Evolutionary conservation across 768 basidiomycete genomes (phyloP).

Genomic region (Phaffia tasmanica): DNA sequence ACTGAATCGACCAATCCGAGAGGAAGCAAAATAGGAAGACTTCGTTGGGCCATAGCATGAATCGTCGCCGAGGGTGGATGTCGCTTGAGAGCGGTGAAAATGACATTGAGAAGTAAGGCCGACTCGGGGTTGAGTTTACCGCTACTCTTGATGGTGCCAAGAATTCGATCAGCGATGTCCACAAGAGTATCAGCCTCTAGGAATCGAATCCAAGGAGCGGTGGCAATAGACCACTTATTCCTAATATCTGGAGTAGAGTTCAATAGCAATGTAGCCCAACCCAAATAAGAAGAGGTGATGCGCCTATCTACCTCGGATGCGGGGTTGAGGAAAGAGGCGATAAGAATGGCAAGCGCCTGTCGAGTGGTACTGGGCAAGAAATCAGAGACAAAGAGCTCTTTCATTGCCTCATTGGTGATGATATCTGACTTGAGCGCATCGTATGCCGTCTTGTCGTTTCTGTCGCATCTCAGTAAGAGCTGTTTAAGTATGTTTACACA

Average conservation of each 20-base stretch:
- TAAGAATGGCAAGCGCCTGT: slow-evolving; percentile 2
- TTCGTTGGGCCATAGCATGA: slow-evolving; percentile 10
- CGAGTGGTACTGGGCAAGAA: not conserved
- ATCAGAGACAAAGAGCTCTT: not conserved
- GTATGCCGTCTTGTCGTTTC: not conserved
- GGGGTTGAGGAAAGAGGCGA: slow-evolving; percentile 5
- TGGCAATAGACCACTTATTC: slow-evolving; percentile 10
- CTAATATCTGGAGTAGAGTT: slow-evolving; percentile 3
- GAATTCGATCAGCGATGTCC: slow-evolving; percentile 3
- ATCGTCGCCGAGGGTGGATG: slow-evolving; percentile 9
- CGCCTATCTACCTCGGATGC: not conserved
- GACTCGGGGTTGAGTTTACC: slow-evolving; percentile 9
- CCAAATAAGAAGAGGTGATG: slow-evolving; percentile 9
- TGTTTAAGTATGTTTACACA: slow-evolving; percentile 7
- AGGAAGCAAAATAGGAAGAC: slow-evolving; percentile 20
- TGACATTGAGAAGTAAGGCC: slow-evolving; percentile 1
- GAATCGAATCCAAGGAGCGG: slow-evolving; percentile 20
- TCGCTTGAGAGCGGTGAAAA: slow-evolving; percentile 16
- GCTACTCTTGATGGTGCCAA: not conserved
- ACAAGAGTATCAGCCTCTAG: slow-evolving; percentile 10
- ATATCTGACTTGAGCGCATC: slow-evolving; percentile 5
- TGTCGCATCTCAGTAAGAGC: not conserved
- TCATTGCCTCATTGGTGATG: slow-evolving; percentile 3
- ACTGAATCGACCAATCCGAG: slow-evolving; percentile 18
- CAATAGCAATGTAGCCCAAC: slow-evolving; percentile 12